Conservation (phyloP, 768 basidiomycete species). For the Artomyces pyxidatus region DNA sequence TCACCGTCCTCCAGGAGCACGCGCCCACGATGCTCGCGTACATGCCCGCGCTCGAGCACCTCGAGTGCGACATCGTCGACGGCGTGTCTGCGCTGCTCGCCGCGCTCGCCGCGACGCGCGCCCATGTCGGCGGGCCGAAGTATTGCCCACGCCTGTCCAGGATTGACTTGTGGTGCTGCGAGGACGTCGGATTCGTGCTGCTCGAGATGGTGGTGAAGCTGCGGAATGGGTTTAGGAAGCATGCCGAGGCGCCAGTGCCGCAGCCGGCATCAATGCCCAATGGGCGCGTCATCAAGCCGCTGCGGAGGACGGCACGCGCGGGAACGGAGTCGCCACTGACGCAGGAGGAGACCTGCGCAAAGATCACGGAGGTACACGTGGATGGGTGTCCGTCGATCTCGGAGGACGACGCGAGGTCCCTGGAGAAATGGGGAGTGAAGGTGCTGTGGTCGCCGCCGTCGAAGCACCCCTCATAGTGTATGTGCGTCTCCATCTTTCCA, state of each 20-base stretch:
- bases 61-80: slow-evolving; percentile 13
- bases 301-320: neutral
- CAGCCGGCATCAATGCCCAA: neutral
- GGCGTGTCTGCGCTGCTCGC: slow-evolving; percentile 1
- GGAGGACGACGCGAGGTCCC: slow-evolving; percentile 1
- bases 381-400: neutral
- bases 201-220: slow-evolving; percentile 7
- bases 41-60: slow-evolving; percentile 9
- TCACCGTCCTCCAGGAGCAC: slow-evolving; percentile 5
- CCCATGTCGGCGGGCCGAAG: neutral
- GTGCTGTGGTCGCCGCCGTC: neutral
- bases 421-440: slow-evolving; percentile 2
- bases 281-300: neutral
- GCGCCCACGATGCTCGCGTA: slow-evolving; percentile 9
- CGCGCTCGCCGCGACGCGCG: slow-evolving; percentile 5
- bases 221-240: slow-evolving; percentile 6
- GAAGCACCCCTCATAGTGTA: no score
- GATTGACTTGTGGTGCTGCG: slow-evolving; percentile 12
- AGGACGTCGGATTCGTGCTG: neutral
- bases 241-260: neutral
- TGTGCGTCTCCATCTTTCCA: no score
- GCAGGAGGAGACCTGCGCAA: neutral
- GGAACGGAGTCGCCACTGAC: neutral
- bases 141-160: slow-evolving; percentile 6
- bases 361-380: neutral